Base-by-base conservation (phyloP, 805 yeast genomes). In the Candida quercuum region DNA sequence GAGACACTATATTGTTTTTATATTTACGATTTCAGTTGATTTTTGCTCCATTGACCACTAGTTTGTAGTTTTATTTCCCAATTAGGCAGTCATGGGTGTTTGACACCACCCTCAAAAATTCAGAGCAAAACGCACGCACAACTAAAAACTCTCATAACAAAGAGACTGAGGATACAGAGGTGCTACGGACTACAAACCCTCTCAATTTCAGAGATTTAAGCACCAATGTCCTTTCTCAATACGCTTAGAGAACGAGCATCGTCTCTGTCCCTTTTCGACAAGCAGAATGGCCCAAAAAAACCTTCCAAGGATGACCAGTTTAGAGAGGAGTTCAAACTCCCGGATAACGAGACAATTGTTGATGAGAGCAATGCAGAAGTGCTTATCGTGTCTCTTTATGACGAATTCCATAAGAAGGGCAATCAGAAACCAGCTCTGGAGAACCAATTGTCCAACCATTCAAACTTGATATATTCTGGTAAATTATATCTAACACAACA, bases 311-410 rank as follows among this genome's bases (percentile, higher is more conserved):
- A 86, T 51, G 91, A 88, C 60, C 55, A 69, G 24, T 80, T 91
- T 52, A 74, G 87, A 46, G 59, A 62, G 20, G 80, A 79, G 40
- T 83, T 78, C 65, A 69, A 71, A 15, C 66, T 93, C 3, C 97
- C 98, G 0, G 76, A 72, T 21, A 70, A 71, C 1, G 95, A 91
- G 54, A 54, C 64, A 2, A 69, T 87, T 12, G 50, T 84, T 38
- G 81, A 74, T 41, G 85, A 82, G 47, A 72, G 75, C 8, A 72
- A 79, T 11, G 89, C 84, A 0, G 95, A 87, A 51, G 54, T 80
- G 33, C 67, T 59, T 6, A 52, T 64, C 32, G 51, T 58, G 1
- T 54, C 60, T 19, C 43, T 52, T 0, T 40, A 45, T 23, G 52
- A 54, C 8, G 37, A 35, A 10, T 46, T 42, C 14, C 49, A 42